Conservation (phyloP, 176 grass and related monocot genomes). For the Calamus simplicifolius region DNA sequence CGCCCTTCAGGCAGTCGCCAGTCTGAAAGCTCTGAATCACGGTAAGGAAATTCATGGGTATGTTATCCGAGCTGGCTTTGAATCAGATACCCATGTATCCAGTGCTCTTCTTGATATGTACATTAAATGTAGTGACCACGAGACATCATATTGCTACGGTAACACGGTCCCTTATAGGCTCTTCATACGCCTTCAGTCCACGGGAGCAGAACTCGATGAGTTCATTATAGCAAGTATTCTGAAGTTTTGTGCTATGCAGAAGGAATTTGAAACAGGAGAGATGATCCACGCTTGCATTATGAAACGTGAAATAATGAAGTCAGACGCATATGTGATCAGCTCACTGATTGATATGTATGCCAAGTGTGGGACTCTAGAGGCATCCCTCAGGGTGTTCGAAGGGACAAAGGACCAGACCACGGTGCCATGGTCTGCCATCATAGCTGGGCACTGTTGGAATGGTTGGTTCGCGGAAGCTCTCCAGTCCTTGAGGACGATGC, state of each 20-base stretch:
- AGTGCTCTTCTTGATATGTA: conserved; percentile 66
- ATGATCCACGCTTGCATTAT: conserved; percentile 36
- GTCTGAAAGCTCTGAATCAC: conserved; percentile 22
- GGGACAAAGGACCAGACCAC: conserved; percentile 29
- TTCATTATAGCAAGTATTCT: conserved; percentile 54
- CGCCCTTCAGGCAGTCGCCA: conserved; percentile 32
- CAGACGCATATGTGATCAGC: conserved; percentile 44
- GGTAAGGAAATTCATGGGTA: conserved; percentile 60
- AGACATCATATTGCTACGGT: conserved; percentile 1
- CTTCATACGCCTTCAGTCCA: conserved; percentile 29
- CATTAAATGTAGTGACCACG: conserved; percentile 10
- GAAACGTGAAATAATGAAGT: conserved; percentile 33
- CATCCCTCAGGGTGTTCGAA: conserved; percentile 37
- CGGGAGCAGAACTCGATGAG: conserved; percentile 36
- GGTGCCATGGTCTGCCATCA: conserved; percentile 39
- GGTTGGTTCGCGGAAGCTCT: conserved; percentile 40
- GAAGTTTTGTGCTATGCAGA: conserved; percentile 36
- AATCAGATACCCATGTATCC: conserved; percentile 41
- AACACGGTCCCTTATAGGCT: conserved; percentile 32
- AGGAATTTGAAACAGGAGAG: conserved; percentile 40
- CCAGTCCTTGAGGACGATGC: conserved; percentile 53
- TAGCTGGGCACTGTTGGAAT: conserved; percentile 50
- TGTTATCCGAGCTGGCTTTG: conserved; percentile 38
- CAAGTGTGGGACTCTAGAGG: conserved; percentile 42
- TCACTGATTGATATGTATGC: conserved; percentile 57